Conservation (phyloP, 2,329 filamentous ascomycete species). For the Penicillium sp. region DNA sequence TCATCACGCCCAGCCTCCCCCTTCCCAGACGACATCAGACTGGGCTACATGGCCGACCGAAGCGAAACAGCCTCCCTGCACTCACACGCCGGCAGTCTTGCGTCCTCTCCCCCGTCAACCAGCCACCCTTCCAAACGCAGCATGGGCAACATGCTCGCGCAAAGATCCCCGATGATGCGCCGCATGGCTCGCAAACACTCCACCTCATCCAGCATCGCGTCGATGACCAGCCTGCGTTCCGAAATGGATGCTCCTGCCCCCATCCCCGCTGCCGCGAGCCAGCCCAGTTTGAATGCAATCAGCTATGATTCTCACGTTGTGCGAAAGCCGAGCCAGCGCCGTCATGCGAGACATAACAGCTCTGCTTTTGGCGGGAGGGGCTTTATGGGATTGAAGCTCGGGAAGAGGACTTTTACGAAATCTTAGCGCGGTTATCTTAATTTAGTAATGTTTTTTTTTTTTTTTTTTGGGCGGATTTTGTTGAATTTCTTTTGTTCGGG, state of each 20-base stretch:
- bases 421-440: background rate
- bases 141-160: conserved; percentile 21
- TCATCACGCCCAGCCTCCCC: conserved; percentile 16
- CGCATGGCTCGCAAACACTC: conserved; percentile 30
- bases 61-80: conserved; percentile 17
- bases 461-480: background rate
- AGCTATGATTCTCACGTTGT: conserved; percentile 5
- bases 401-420: conserved; percentile 18
- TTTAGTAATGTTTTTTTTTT: conserved; percentile 13
- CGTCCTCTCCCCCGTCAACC: conserved; percentile 19
- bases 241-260: conserved; percentile 22
- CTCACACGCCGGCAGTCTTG: conserved; percentile 12
- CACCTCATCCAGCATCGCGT: conserved; percentile 24
- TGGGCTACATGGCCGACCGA: conserved; percentile 17
- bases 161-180: conserved; percentile 25
- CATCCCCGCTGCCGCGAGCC: conserved; percentile 4
- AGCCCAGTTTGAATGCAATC: background rate
- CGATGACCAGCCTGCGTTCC: conserved; percentile 30
- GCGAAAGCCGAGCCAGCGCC: conserved; percentile 17
- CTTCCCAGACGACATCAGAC: conserved; percentile 13
- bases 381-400: conserved; percentile 26
- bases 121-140: conserved; percentile 24
- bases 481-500: background rate
- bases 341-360: conserved; percentile 20
- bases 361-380: conserved; percentile 11